Percentiles rank a stretch among this genome's conserved stretches.
These are phyloP conservation scores for Diaporthe citriasiana DNA, from an alignment of 2,329 filamentous ascomycete genomes.

Conservation along the genomic window DNA sequence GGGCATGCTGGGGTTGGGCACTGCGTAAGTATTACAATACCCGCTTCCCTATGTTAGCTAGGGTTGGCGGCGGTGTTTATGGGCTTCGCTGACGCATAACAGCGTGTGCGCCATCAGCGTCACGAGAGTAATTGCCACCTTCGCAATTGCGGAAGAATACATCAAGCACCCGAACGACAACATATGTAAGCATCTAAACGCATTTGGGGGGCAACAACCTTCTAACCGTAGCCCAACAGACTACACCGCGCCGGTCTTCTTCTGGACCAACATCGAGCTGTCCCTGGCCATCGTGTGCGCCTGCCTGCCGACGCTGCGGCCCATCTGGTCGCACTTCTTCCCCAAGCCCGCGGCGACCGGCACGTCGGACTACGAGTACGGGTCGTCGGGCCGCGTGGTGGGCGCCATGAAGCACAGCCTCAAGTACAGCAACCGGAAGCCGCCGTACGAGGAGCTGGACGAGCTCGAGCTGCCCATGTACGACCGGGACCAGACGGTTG, in stretches of 20 bases:
- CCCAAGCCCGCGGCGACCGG: slow-evolving; percentile 29
- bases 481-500: not conserved
- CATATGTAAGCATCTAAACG: not conserved
- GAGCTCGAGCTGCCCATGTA: slow-evolving; percentile 25
- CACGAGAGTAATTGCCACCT: not conserved
- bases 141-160: slow-evolving; percentile 2
- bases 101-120: slow-evolving; percentile 23
- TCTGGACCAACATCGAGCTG: slow-evolving; percentile 27
- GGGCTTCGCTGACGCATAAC: not conserved
- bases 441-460: slow-evolving; percentile 12
- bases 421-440: slow-evolving; percentile 24
- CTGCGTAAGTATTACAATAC: not conserved
- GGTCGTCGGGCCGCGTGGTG: slow-evolving; percentile 16
- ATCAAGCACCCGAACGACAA: slow-evolving; percentile 9
- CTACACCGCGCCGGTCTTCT: slow-evolving; percentile 19
- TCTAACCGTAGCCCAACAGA: not conserved
- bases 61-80: not conserved
- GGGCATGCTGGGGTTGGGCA: slow-evolving; percentile 7
- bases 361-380: slow-evolving; percentile 7
- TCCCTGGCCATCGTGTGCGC: slow-evolving; percentile 31
- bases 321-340: slow-evolving; percentile 32
- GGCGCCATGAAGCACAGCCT: slow-evolving; percentile 10
- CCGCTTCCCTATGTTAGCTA: not conserved
- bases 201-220: not conserved
- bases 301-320: slow-evolving; percentile 17